Percentiles rank a stretch among this genome's conserved stretches.
These are phyloP conservation scores for Microcos paniculata DNA, from an alignment of 345 rosid genomes.

Conservation along the genomic window DNA sequence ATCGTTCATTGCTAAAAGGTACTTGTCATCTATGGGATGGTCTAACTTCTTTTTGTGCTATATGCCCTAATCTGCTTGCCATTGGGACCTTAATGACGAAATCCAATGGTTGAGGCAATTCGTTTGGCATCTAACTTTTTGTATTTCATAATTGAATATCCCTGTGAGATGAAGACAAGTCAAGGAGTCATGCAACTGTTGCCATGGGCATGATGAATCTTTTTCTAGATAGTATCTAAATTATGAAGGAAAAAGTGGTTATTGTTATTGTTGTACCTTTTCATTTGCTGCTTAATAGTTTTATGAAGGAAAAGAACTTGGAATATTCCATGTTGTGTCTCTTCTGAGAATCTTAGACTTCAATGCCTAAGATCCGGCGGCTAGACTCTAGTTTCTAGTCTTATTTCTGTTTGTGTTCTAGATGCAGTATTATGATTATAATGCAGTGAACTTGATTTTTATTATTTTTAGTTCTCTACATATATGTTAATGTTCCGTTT, in stretches of 20 bases:
- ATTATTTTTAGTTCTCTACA: background rate
- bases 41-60: background rate
- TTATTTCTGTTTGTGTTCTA: background rate
- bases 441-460: background rate
- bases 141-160: background rate
- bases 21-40: background rate
- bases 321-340: background rate
- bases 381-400: background rate
- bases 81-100: background rate
- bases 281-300: background rate
- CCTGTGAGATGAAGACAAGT: background rate
- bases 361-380: too few relatives aligned
- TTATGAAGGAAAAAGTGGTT: slow-evolving; percentile 6
- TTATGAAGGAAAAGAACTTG: background rate
- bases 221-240: background rate
- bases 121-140: background rate
- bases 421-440: background rate
- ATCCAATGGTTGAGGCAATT: background rate
- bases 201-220: background rate
- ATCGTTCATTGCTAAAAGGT: background rate
- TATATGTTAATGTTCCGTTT: background rate
- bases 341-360: slow-evolving; percentile 1
- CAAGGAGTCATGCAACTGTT: too few relatives aligned
- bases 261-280: background rate
- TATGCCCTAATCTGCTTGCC: background rate